Evolutionary conservation across 2,329 filamentous ascomycete genomes (phyloP).

Genomic region (Colletotrichum euphorbiae): DNA sequence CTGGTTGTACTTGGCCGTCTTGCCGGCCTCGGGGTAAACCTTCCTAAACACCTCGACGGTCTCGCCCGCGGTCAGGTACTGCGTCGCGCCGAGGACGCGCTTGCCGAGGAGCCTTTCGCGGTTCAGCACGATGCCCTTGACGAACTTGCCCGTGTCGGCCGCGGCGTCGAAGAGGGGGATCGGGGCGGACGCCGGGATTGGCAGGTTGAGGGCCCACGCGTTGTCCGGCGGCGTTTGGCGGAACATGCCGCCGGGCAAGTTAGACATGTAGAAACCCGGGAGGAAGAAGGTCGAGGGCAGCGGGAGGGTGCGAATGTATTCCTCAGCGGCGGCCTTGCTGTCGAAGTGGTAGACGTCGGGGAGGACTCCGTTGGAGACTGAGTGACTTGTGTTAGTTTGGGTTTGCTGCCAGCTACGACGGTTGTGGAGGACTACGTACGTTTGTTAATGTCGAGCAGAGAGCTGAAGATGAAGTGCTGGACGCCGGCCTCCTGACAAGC

Average conservation of each 20-base stretch:
- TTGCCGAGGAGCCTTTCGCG: slow-evolving; percentile 46
- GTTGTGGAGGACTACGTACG: slow-evolving; percentile 44
- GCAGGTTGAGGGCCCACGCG: slow-evolving; percentile 49
- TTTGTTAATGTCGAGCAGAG: slow-evolving; percentile 54
- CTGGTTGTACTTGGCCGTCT: slow-evolving; percentile 46
- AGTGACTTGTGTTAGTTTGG: slow-evolving; percentile 12
- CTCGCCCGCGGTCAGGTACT: slow-evolving; percentile 50
- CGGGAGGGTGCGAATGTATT: slow-evolving; percentile 61
- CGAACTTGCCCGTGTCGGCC: slow-evolving; percentile 56
- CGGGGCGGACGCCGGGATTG: slow-evolving; percentile 45
- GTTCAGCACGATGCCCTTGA: slow-evolving; percentile 46
- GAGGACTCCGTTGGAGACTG: slow-evolving; percentile 55
- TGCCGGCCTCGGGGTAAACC: slow-evolving; percentile 51
- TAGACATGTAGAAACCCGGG: slow-evolving; percentile 67
- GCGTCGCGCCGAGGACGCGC: slow-evolving; percentile 50
- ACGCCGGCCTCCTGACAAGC: slow-evolving; percentile 57
- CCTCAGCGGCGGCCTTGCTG: slow-evolving; percentile 65
- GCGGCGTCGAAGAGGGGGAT: slow-evolving; percentile 51
- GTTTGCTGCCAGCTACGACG: background rate
- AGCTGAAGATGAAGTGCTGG: slow-evolving; percentile 58
- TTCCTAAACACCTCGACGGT: slow-evolving; percentile 46
- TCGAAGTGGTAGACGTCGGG: slow-evolving; percentile 65
- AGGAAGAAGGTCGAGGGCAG: slow-evolving; percentile 63
- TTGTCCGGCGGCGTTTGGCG: slow-evolving; percentile 45
- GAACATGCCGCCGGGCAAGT: slow-evolving; percentile 51